These are phyloP conservation scores for Agarophyton chilense DNA, from an alignment of 23 red algal genomes.

Conservation along the genomic window DNA sequence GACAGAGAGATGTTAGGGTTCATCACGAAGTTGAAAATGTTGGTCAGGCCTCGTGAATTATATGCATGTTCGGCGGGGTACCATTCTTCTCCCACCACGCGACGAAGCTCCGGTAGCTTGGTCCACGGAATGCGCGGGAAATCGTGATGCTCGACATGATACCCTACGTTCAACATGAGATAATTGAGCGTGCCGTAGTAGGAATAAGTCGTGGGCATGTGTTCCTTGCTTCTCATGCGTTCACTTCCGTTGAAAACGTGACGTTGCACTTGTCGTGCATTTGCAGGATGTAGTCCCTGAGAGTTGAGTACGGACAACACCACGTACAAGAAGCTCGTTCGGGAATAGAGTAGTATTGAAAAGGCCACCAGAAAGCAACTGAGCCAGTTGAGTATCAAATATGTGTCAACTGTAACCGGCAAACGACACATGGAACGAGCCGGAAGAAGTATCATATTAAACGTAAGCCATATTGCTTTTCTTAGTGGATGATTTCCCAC, in stretches of 20 bases:
- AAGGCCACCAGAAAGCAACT: slow-evolving; percentile 2
- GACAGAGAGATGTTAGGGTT: slow-evolving; percentile 52
- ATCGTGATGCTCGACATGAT: slow-evolving; percentile 86
- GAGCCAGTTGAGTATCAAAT: slow-evolving; percentile 50
- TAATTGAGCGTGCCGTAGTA: slow-evolving; percentile 83
- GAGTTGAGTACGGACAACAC: slow-evolving; percentile 36
- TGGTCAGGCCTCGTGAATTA: background rate
- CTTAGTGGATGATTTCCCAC: slow-evolving; percentile 51
- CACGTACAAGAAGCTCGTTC: background rate
- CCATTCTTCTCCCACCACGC: slow-evolving; percentile 19
- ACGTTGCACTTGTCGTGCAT: slow-evolving; percentile 42
- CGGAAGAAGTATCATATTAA: slow-evolving; percentile 57
- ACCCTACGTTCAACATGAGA: slow-evolving; percentile 75
- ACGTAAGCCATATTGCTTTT: slow-evolving; percentile 75
- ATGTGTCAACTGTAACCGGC: slow-evolving; percentile 23
- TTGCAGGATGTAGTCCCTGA: slow-evolving; percentile 51
- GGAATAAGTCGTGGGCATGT: slow-evolving; percentile 67
- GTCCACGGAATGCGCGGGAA: slow-evolving; percentile 79
- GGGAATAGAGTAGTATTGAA: background rate
- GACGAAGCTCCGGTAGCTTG: slow-evolving; percentile 59
- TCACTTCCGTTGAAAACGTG: slow-evolving; percentile 52
- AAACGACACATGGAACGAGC: slow-evolving; percentile 34
- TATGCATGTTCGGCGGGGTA: slow-evolving; percentile 28
- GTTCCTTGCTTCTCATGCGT: background rate
- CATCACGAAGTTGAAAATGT: slow-evolving; percentile 52